phyloP scores from a whole-genome alignment of 2,329 filamentous ascomycete genomes.

The Macrophomina phaseolina region DNA sequence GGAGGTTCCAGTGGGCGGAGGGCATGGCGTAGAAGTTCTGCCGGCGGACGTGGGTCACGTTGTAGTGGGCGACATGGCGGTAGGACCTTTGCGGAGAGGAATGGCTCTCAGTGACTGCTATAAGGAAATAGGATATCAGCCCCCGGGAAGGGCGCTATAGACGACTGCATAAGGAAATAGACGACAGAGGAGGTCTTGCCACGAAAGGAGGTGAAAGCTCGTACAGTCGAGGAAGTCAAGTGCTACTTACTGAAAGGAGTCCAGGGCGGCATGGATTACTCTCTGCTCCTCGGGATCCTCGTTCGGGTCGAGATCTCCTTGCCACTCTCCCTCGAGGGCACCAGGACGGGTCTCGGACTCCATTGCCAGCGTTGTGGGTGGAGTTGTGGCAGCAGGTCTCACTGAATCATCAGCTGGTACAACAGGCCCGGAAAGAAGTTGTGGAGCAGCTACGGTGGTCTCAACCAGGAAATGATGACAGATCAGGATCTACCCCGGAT shows the following conservation, averaged over 20 bases:
- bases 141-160: background rate
- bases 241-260: constrained; percentile 80
- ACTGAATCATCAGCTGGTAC: constrained; percentile 4
- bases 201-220: background rate
- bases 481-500: background rate
- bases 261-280: constrained; percentile 80
- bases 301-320: constrained; percentile 67
- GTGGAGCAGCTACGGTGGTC: background rate
- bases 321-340: constrained; percentile 52
- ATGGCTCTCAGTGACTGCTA: background rate
- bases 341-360: constrained; percentile 13
- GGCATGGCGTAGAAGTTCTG: constrained; percentile 94
- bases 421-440: background rate
- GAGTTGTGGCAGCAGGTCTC: constrained; percentile 14
- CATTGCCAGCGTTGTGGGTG: background rate
- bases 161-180: background rate
- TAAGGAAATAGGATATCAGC: background rate
- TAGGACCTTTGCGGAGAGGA: constrained; percentile 68
- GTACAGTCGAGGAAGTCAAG: background rate
- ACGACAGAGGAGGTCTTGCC: background rate
- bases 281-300: constrained; percentile 79
- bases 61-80: constrained; percentile 82
- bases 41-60: constrained; percentile 86
- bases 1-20: constrained; percentile 79
- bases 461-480: background rate